Evolutionary conservation across 1,284 basidiomycete species (phyloP).

Genomic region (Cryptococcus sp.): DNA sequence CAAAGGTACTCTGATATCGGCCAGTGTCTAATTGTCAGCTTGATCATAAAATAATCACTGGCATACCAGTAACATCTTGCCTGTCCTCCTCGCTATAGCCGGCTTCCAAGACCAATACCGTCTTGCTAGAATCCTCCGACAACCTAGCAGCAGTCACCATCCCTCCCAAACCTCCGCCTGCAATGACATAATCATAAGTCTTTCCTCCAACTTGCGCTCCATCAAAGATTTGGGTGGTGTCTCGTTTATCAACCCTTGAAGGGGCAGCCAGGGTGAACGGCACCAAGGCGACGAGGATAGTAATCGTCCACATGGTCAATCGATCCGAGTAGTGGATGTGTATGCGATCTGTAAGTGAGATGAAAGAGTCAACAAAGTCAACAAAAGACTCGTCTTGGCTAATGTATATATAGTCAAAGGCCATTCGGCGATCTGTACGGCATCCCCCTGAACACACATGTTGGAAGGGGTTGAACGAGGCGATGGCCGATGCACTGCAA

Average conservation of each 20-base stretch:
- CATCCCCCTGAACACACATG: too few species aligned
- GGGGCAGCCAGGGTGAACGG: not conserved
- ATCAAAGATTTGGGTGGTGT: not conserved
- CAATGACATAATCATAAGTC: constrained; percentile 63
- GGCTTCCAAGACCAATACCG: constrained; percentile 42
- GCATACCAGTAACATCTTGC: constrained; percentile 23
- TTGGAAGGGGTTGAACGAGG: too few species aligned
- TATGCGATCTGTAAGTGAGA: too few species aligned
- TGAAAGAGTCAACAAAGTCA: too few species aligned
- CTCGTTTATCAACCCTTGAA: not conserved
- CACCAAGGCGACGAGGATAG: not conserved
- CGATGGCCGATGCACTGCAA: too few species aligned
- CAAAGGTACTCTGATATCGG: constrained; percentile 23
- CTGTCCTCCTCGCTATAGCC: constrained; percentile 31
- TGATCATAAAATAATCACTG: not conserved
- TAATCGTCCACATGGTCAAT: not conserved
- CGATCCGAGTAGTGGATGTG: not conserved
- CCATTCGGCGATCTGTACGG: too few species aligned
- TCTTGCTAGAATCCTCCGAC: constrained; percentile 55
- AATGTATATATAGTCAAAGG: too few species aligned
- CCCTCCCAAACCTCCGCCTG: constrained; percentile 62
- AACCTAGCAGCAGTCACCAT: constrained; percentile 61
- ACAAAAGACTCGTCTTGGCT: too few species aligned
- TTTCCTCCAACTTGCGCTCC: constrained; percentile 21
- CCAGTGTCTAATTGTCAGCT: constrained; percentile 10